phyloP scores from a whole-genome alignment of 192 early-diverging fungal species.

The Coemansia sp. region DNA sequence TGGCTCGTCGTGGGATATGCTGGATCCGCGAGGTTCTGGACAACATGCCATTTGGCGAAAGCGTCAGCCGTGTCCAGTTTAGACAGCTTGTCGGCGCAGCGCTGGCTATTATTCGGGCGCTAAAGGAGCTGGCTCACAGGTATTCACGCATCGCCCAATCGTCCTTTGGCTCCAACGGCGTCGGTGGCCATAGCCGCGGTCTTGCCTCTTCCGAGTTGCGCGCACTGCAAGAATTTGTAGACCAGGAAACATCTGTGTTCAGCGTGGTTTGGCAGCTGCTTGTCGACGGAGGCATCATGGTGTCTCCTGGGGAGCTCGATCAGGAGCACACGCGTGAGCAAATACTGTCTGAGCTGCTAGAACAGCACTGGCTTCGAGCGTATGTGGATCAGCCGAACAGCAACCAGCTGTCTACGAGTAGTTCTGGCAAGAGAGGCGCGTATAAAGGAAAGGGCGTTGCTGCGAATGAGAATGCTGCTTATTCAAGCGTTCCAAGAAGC shows the following conservation, averaged over 20 bases:
- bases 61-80: slow-evolving; percentile 27
- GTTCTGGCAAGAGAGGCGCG: background rate
- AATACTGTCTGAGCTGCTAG: slow-evolving; percentile 41
- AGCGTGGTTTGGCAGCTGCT: slow-evolving; percentile 48
- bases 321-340: slow-evolving; percentile 19
- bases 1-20: slow-evolving; percentile 34
- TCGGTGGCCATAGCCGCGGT: background rate
- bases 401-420: background rate
- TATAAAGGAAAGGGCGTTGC: slow-evolving; percentile 17
- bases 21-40: slow-evolving; percentile 50
- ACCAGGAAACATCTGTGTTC: slow-evolving; percentile 16
- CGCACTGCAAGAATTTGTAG: slow-evolving; percentile 14
- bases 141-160: background rate
- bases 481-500: background rate
- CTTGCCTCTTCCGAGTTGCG: slow-evolving; percentile 14
- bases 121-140: slow-evolving; percentile 12
- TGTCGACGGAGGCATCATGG: slow-evolving; percentile 43
- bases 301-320: slow-evolving; percentile 50
- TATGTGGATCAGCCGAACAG: background rate
- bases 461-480: background rate
- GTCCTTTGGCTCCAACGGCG: background rate
- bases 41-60: slow-evolving; percentile 28
- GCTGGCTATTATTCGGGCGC: slow-evolving; percentile 19
- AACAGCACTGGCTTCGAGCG: slow-evolving; percentile 36
- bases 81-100: slow-evolving; percentile 13